phyloP scores from a whole-genome alignment of 2,329 filamentous ascomycete species.

The Fusarium sp. region DNA sequence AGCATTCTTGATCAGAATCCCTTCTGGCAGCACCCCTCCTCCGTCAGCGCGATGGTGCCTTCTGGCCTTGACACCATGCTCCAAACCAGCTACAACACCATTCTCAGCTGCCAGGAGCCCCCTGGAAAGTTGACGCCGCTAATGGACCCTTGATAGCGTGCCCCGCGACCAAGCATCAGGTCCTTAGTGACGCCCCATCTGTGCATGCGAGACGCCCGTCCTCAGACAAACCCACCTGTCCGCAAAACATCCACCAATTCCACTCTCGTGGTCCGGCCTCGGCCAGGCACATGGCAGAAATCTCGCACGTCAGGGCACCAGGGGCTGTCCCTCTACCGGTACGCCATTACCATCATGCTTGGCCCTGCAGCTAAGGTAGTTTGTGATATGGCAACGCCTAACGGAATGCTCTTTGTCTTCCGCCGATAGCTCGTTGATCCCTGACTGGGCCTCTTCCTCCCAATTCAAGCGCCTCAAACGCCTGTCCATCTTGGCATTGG shows the following conservation, averaged over 20 bases:
- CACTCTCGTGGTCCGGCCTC: slow-evolving; percentile 42
- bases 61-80: slow-evolving; percentile 14
- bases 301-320: slow-evolving; percentile 35
- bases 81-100: slow-evolving; percentile 22
- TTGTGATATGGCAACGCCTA: slow-evolving; percentile 45
- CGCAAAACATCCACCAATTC: slow-evolving; percentile 38
- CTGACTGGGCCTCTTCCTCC: slow-evolving; percentile 46
- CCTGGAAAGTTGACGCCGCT: slow-evolving; percentile 21
- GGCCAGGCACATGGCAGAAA: slow-evolving; percentile 46
- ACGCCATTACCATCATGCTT: slow-evolving; percentile 35
- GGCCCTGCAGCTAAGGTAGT: slow-evolving; percentile 41
- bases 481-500: slow-evolving; percentile 46
- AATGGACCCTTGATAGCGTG: slow-evolving; percentile 43
- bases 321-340: slow-evolving; percentile 32
- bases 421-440: slow-evolving; percentile 48
- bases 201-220: slow-evolving; percentile 48
- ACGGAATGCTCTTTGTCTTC: slow-evolving; percentile 42
- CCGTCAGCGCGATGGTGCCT: slow-evolving; percentile 21
- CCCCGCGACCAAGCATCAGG: slow-evolving; percentile 41
- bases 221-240: slow-evolving; percentile 40
- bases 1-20: background rate
- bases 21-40: slow-evolving; percentile 38
- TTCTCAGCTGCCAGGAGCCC: slow-evolving; percentile 35
- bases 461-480: slow-evolving; percentile 39
- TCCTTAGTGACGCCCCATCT: slow-evolving; percentile 45